These are phyloP conservation scores for Dictyostelium purpureum DNA, from an alignment of 78 protist species.

Conservation along the genomic window DNA sequence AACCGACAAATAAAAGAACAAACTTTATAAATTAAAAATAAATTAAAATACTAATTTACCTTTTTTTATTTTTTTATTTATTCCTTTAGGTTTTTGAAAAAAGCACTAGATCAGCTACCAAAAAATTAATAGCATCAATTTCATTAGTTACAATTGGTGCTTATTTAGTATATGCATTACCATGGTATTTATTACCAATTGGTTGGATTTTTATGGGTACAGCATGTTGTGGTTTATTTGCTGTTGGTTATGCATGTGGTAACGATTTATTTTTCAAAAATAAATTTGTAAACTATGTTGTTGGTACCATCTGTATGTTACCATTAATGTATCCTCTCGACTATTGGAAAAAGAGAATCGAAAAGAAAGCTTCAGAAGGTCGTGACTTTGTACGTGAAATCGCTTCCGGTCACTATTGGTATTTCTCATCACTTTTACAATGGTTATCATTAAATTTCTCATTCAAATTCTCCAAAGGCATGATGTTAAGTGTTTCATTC, in stretches of 20 bases:
- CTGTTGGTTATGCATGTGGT: slow-evolving; percentile 75
- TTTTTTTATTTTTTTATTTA: not conserved
- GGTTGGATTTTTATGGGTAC: slow-evolving; percentile 79
- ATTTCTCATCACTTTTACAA: slow-evolving; percentile 30
- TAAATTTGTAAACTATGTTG: slow-evolving; percentile 25
- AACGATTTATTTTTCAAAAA: slow-evolving; percentile 41
- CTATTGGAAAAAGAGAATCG: slow-evolving; percentile 56
- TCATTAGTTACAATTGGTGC: slow-evolving; percentile 44
- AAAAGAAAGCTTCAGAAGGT: slow-evolving; percentile 1
- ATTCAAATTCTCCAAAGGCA: slow-evolving; percentile 8
- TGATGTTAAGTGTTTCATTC: slow-evolving; percentile 7
- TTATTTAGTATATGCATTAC: slow-evolving; percentile 32
- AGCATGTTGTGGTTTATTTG: slow-evolving; percentile 70
- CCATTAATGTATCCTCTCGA: slow-evolving; percentile 75
- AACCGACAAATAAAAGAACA: not conserved
- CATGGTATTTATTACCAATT: slow-evolving; percentile 74
- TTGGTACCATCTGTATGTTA: slow-evolving; percentile 66
- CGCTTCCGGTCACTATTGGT: slow-evolving; percentile 51
- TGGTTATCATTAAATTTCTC: slow-evolving; percentile 41
- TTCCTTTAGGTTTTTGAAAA: slow-evolving; percentile 52
- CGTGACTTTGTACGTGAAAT: slow-evolving; percentile 40
- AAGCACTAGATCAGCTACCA: slow-evolving; percentile 54
- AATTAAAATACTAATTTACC: not conserved
- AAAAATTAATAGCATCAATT: slow-evolving; percentile 42
- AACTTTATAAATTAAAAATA: not conserved